Evolutionary conservation across 805 yeast species (phyloP).

Genomic region (Metschnikowia rubicola): DNA sequence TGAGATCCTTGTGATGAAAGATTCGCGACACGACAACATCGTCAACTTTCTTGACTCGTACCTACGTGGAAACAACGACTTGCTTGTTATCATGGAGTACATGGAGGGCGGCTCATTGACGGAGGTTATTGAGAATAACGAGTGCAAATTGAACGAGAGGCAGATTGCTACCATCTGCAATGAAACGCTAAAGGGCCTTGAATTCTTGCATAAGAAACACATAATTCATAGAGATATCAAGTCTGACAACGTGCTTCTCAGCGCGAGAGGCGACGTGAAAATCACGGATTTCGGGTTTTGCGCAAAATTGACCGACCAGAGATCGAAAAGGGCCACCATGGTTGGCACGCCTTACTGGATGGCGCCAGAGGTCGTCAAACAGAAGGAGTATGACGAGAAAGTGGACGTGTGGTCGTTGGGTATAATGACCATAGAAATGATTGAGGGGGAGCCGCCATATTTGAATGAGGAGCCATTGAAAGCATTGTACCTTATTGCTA

Average conservation of each 20-base stretch:
- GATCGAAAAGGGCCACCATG: constrained; percentile 77
- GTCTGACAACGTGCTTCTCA: constrained; percentile 44
- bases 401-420: constrained; percentile 84
- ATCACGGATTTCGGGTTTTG: constrained; percentile 47
- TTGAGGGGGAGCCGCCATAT: constrained; percentile 83
- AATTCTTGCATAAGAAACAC: constrained; percentile 85
- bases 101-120: constrained; percentile 99
- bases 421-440: constrained; percentile 84
- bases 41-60: constrained; percentile 93
- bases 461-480: constrained; percentile 75
- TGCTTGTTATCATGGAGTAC: constrained; percentile 99
- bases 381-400: constrained; percentile 76
- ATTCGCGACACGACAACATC: constrained; percentile 88
- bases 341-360: constrained; percentile 89
- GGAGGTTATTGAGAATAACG: constrained; percentile 90
- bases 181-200: constrained; percentile 88
- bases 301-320: constrained; percentile 71
- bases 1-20: constrained; percentile 96
- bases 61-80: constrained; percentile 69
- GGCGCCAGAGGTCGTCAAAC: constrained; percentile 85
- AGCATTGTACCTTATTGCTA: constrained; percentile 72
- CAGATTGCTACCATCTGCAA: constrained; percentile 90
- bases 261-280: constrained; percentile 42
- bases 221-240: constrained; percentile 70
- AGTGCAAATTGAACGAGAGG: constrained; percentile 63